phyloP scores from a whole-genome alignment of 2,329 filamentous ascomycete species.

The Aureobasidium melanogenum region DNA sequence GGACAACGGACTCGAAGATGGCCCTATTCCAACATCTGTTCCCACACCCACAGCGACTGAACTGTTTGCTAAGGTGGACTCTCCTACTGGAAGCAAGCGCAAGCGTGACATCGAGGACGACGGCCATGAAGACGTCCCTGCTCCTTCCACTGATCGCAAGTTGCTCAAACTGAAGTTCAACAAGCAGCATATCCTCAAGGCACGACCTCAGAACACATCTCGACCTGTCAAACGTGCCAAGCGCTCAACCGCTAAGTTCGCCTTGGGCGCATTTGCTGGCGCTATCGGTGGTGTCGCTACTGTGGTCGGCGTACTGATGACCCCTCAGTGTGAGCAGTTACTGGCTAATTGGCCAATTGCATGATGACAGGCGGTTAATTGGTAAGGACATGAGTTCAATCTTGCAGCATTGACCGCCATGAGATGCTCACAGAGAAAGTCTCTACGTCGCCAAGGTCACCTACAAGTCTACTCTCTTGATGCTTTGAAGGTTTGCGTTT shows the following conservation, averaged over 20 bases:
- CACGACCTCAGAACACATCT: not conserved
- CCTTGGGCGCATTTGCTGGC: not conserved
- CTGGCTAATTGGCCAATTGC: not conserved
- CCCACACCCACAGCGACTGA: not conserved
- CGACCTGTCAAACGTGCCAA: constrained; percentile 1
- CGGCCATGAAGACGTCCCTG: not conserved
- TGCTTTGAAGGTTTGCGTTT: not conserved
- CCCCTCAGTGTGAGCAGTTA: not conserved
- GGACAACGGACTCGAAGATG: too few relatives aligned
- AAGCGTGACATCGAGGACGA: constrained; percentile 5
- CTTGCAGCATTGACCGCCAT: not conserved
- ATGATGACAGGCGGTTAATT: not conserved
- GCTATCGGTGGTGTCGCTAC: not conserved
- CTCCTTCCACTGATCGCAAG: not conserved
- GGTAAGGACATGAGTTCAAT: not conserved
- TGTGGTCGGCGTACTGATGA: constrained; percentile 3
- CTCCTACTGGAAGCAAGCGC: not conserved
- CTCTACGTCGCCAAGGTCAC: not conserved
- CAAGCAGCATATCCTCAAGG: not conserved
- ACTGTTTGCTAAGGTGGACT: not conserved
- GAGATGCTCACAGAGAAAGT: not conserved
- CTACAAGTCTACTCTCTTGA: not conserved
- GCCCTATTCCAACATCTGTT: too few relatives aligned
- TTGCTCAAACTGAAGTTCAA: not conserved
- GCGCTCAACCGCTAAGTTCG: not conserved